Base-by-base conservation (phyloP, 2,329 filamentous ascomycete genomes). In the Trichoderma lentiforme region DNA sequence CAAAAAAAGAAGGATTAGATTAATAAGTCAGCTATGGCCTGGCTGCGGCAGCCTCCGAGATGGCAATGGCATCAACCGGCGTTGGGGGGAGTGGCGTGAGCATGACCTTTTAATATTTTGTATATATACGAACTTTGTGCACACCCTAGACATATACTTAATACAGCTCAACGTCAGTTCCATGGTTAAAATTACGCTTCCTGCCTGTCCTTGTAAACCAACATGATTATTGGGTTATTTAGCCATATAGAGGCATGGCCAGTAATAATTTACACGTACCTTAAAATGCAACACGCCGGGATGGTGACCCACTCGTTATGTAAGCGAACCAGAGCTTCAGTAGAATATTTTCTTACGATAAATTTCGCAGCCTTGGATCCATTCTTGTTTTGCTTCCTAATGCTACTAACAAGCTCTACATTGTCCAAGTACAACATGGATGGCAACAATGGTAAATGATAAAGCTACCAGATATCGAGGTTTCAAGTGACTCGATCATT, bases 131-230 rank as follows among this genome's bases (percentile, higher is more conserved):
- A 53, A 47, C 53, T 72, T 68, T 56, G 43, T 30, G 75, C 74
- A 76, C 77, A 76, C 77, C 73, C 70, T 78, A 79, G 74, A 79
- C 73, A 77, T 74, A 76, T 76, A 77, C 75, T 76, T 80, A 80
- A 80, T 80, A 74, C 68, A 70, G 75, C 75, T 78, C 76, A 76
- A 71, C 74, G 76, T 80, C 78, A 76, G 77, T 79, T 74, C 67
- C 14, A 70, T 70, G 53, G 2, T 62, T 51, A 53, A 34, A 14
- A 24, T 11, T 51, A 36, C 21, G n/a, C 14, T 64, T 47, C 11
- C 1, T 12, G 11, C 1, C 9, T 9, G 8, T 3, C 26, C 18
- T 39, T 28, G 14, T 28, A 11, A n/a, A n/a, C 6, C 36, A 18
- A 43, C 36, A 7, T 36, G 28, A 61, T 21, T 8, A 12, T 60